Evolutionary conservation across 2,329 filamentous ascomycete genomes (phyloP).

Genomic region (Stachybotrys echinatus): DNA sequence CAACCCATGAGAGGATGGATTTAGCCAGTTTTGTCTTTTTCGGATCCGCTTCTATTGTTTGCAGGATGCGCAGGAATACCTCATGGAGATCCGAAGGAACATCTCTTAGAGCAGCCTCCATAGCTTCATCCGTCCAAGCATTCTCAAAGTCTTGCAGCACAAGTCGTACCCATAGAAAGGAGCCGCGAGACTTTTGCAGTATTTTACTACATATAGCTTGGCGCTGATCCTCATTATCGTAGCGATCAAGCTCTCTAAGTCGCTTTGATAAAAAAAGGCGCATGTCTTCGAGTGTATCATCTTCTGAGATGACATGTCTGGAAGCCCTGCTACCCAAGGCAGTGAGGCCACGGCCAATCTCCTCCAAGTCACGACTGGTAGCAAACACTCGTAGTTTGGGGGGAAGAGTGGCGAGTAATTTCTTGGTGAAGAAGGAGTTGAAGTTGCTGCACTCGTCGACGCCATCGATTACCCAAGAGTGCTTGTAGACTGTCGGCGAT

Average conservation of each 20-base stretch:
- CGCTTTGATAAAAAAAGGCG: background rate
- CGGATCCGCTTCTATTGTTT: background rate
- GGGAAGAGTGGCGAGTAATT: background rate
- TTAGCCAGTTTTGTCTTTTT: background rate
- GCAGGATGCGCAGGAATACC: background rate
- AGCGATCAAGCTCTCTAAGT: background rate
- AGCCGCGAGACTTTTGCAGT: background rate
- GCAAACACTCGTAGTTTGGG: background rate
- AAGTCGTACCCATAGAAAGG: slow-evolving; percentile 1
- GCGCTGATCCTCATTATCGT: background rate
- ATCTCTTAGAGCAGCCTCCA: background rate
- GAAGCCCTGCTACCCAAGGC: background rate
- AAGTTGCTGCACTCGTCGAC: background rate
- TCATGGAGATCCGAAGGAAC: background rate
- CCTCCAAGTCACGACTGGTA: background rate
- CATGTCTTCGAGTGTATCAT: background rate
- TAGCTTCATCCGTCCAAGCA: background rate
- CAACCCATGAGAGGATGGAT: background rate
- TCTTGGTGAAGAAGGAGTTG: background rate
- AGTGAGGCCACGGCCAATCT: background rate
- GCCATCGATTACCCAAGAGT: background rate
- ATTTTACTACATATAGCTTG: background rate
- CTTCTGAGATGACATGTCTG: background rate
- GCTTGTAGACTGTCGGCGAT: background rate
- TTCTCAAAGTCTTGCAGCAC: background rate